Evolutionary conservation across 768 basidiomycete species (phyloP), one percentile per base, ranked within the genome.

Genomic region (Boletales sp.): DNA sequence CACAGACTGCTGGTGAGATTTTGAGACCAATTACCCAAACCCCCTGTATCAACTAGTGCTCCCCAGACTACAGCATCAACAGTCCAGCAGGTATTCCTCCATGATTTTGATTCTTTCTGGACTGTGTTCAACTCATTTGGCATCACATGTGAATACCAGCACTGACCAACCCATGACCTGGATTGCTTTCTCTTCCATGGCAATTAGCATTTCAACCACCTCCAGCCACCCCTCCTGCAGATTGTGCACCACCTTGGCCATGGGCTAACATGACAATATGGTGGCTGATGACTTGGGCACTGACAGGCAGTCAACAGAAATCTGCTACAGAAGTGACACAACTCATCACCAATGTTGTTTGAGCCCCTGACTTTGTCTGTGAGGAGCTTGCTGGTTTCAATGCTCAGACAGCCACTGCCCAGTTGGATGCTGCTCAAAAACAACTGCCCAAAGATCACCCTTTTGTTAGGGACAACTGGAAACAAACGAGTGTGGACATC

Each of bases 211-310:
- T 4, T 3, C 15, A 1, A 13, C 25, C 28, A 14, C 17, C 36
- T 30, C 17, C 6, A 15, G 11, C 28, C 28, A 9, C 4, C 21
- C 25, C 12, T n/a, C 25, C 7, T 25, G 8, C 21, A 41, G 15
- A 41, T 28, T 7, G 15, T 1, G 8, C 25, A 14, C 41, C 50
- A 12, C 57, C 57, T 8, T 57, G 57, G 57, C 57, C 55, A 4
- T 58, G 55, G 55, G 15, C 7, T 8, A 58, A 46, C 32, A 58
- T 58, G 51, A 14, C 17, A 0, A 42, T 55, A 8, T 57, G 54
- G 54, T 28, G 5, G 10, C 2, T 55, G 2, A 51, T 57, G 49
- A 35, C 36, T 2, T 57, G 56, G 54, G 35, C 19, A 10, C 8
- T 56, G 9, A 47, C 36, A 2, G 46, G 56, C 0, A 46, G 9